Conservation (phyloP, 345 rosid species). For the Rhodamnia rubescens region DNA sequence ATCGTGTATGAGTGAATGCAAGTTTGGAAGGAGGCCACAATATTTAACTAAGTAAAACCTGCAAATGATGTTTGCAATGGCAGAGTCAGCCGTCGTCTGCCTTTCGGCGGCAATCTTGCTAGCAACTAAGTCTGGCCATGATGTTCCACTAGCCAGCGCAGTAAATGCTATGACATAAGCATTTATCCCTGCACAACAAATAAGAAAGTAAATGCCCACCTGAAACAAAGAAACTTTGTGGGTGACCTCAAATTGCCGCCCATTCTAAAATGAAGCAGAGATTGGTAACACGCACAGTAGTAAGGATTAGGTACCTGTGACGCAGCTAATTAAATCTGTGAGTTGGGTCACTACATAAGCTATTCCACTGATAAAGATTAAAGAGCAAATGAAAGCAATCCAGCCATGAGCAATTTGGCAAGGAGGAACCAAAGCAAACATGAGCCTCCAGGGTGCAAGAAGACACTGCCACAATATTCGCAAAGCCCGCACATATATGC, state of each 20-base stretch:
- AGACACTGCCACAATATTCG: conserved; percentile 52
- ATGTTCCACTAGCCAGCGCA: conserved; percentile 85
- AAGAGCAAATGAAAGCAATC: conserved; percentile 80
- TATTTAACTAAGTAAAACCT: conserved; percentile 29
- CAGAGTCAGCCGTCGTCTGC: conserved; percentile 88
- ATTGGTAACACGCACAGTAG: neutral
- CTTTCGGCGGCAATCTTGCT: conserved; percentile 97
- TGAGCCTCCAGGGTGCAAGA: conserved; percentile 61
- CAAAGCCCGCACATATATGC: conserved; percentile 18
- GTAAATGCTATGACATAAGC: conserved; percentile 92
- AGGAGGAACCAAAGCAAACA: conserved; percentile 93
- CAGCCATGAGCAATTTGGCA: conserved; percentile 83
- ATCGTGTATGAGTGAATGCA: neutral
- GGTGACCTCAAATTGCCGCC: neutral
- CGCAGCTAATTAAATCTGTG: conserved; percentile 84
- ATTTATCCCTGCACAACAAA: conserved; percentile 52
- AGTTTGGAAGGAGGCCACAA: neutral
- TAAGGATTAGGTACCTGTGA: conserved; percentile 45
- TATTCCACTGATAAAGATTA: conserved; percentile 70
- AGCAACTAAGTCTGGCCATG: conserved; percentile 97
- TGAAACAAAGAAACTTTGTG: neutral
- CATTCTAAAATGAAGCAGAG: neutral
- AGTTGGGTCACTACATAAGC: conserved; percentile 68
- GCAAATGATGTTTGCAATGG: conserved; percentile 97
- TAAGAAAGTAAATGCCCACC: neutral